Conservation (phyloP, 805 yeast genomes). For the Lipomyces yamadae region DNA sequence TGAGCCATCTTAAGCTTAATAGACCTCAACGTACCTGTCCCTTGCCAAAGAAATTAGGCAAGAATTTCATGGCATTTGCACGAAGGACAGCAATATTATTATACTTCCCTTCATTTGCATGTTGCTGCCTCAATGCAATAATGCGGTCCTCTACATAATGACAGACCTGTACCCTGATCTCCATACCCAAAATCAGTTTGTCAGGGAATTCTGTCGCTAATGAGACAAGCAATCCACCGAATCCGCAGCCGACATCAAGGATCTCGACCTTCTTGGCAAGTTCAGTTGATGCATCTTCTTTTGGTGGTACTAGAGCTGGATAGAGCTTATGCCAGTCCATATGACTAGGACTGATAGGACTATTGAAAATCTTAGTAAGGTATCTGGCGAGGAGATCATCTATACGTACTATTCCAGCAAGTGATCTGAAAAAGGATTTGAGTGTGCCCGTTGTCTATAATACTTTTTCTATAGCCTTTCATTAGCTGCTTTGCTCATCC, state of each 20-base stretch:
- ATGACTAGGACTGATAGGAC: slow-evolving; percentile 72
- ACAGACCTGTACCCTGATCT: slow-evolving; percentile 96
- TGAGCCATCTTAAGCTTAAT: too few relatives aligned
- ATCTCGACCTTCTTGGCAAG: slow-evolving; percentile 64
- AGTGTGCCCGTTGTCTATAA: slow-evolving; percentile 96
- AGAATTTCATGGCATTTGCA: slow-evolving; percentile 96
- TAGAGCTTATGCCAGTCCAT: slow-evolving; percentile 88
- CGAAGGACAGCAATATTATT: slow-evolving; percentile 88
- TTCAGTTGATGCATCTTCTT: slow-evolving; percentile 19
- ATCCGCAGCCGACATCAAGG: slow-evolving; percentile 98
- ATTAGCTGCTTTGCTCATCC: not conserved
- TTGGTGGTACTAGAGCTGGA: slow-evolving; percentile 57
- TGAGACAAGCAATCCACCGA: slow-evolving; percentile 86
- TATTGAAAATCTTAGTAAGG: slow-evolving; percentile 10
- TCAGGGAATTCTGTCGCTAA: slow-evolving; percentile 79
- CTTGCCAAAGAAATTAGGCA: slow-evolving; percentile 88
- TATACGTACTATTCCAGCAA: slow-evolving; percentile 66
- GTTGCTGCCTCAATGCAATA: slow-evolving; percentile 76
- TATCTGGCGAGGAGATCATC: not conserved
- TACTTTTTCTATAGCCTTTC: slow-evolving; percentile 58
- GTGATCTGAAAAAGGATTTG: slow-evolving; percentile 97
- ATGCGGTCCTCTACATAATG: slow-evolving; percentile 96
- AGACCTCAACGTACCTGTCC: slow-evolving; percentile 57
- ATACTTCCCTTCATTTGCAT: slow-evolving; percentile 53
- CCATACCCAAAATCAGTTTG: slow-evolving; percentile 81